Percentiles rank a stretch among this genome's conserved stretches.
phyloP scores from a whole-genome alignment of 306 rosid genomes.

The barrel medic (Medicago truncatula) region MtrunA17r5.0-ANR NC_053048.1:45455001-45455500 shows the following conservation, averaged over 20 bases:
- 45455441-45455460: slow-evolving; percentile 15
- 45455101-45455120: slow-evolving; percentile 96
- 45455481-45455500: slow-evolving; percentile 22
- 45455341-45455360: slow-evolving; percentile 36
- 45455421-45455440: background rate
- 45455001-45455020: slow-evolving; percentile 73
- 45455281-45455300: slow-evolving; percentile 59
- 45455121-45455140: slow-evolving; percentile 36
- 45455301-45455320: slow-evolving; percentile 12
- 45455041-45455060: slow-evolving; percentile 62
- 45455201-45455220: slow-evolving; percentile 39
- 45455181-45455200: slow-evolving; percentile 2
- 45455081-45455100: slow-evolving; percentile 90
- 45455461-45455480: slow-evolving; percentile 15
- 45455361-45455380: background rate
- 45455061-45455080: slow-evolving; percentile 57
- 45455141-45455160: slow-evolving; percentile 15
- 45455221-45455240: slow-evolving; percentile 75
- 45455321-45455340: slow-evolving; percentile 3
- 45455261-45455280: slow-evolving; percentile 72
- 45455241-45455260: slow-evolving; percentile 76
- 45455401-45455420: slow-evolving; percentile 9
- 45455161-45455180: slow-evolving; percentile 9
- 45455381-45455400: slow-evolving; percentile 26
- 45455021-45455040: slow-evolving; percentile 70